These are phyloP conservation scores for Hypoxylon sp. DNA, from an alignment of 2,329 filamentous ascomycete species.

Conservation along the genomic window DNA sequence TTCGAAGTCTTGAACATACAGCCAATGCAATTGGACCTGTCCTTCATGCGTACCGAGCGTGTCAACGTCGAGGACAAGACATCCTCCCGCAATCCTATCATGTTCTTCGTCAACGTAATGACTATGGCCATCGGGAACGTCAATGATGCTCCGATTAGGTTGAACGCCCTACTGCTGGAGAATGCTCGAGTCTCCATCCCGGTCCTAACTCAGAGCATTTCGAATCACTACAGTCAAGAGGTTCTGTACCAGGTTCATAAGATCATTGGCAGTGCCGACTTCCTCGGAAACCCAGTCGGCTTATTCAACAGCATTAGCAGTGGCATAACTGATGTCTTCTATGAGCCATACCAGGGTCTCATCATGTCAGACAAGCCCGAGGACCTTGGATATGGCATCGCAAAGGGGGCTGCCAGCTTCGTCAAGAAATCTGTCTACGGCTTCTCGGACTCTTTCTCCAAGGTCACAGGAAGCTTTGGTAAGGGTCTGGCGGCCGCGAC, in stretches of 20 bases:
- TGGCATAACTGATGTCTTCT: constrained; percentile 97
- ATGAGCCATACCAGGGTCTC: constrained; percentile 97
- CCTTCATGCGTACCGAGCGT: constrained; percentile 95
- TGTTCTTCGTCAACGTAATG: constrained; percentile 99
- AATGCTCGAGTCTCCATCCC: constrained; percentile 93
- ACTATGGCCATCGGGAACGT: constrained; percentile 99
- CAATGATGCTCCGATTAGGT: constrained; percentile 94
- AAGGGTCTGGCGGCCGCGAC: constrained; percentile 97
- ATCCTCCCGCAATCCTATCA: constrained; percentile 90
- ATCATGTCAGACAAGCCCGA: constrained; percentile 97
- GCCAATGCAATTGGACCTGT: constrained; percentile 97
- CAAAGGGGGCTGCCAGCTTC: constrained; percentile 96
- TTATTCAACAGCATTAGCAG: constrained; percentile 99
- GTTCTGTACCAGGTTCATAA: constrained; percentile 97
- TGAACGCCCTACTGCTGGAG: constrained; percentile 94
- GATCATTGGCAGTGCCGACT: constrained; percentile 96
- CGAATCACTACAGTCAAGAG: constrained; percentile 97
- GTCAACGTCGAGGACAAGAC: constrained; percentile 97
- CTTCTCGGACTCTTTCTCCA: constrained; percentile 96
- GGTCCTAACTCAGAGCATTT: constrained; percentile 86
- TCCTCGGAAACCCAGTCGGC: constrained; percentile 96
- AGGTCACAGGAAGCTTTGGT: constrained; percentile 96
- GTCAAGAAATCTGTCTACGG: constrained; percentile 99
- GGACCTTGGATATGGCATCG: constrained; percentile 94
- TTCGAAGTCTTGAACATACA: constrained; percentile 98